Base-by-base conservation (phyloP, 2,329 filamentous ascomycete species). In the Coleophoma eucalyptorum region DNA sequence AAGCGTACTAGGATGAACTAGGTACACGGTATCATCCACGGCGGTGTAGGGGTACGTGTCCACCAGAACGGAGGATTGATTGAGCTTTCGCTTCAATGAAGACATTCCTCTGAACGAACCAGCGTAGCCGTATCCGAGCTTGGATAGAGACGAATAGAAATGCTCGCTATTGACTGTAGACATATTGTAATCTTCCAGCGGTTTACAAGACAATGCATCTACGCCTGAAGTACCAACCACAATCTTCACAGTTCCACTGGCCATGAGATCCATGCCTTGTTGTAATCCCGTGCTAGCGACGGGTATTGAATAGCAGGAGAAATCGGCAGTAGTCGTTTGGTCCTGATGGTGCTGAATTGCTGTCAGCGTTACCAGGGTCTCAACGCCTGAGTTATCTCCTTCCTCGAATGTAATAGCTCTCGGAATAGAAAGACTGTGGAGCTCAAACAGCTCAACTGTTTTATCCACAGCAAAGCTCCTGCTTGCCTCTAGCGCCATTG, bases 1-100 rank as follows among this genome's bases (percentile, higher is more conserved):
- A 12, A 84, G 66, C 0, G 77, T 79, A 2, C 77, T 73, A 0
- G 80, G 81, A 53, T 84, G 80, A 19, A 84, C 71, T 5, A 80
- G 31, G 35, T 37, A 38, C 34, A 57, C 26, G 6, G 55, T 16
- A 15, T 33, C n/a, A 13, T 47, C 41, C 46, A 19, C 34, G 31
- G 33, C 44, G 1, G 26, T 20, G 11, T 46, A 40, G 1, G 38
- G 26, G 15, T 19, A 26, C 3, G 12, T 38, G 37, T 34, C 47
- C 42, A 43, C 42, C 16, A 37, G 3, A 12, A 43, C 52, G 26
- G 48, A 41, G 32, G 58, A 52, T 3, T 32, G 19, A 11, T 49
- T 34, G n/a, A 53, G 41, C 10, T 37, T 50, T 3, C 58, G 45
- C 21, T 53, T 50, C n/a, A 53, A 19, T 11, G 37, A 42, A 5